Base-by-base conservation (phyloP, 805 yeast genomes). In the Kodamaea sagamina region DNA sequence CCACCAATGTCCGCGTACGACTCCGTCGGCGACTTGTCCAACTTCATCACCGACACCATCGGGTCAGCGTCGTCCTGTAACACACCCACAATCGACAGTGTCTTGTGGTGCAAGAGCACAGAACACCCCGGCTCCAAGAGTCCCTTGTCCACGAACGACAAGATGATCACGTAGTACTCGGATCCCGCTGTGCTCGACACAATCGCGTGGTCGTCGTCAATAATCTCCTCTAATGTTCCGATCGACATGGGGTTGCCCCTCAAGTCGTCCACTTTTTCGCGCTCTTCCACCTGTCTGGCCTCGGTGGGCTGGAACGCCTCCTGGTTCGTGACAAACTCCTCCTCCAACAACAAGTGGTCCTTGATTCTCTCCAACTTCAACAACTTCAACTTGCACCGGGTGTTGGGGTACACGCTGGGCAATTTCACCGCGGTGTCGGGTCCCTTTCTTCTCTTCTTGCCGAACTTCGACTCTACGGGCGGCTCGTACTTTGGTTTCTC, bases 201-300 rank as follows among this genome's bases (percentile, higher is more conserved):
- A 72, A 93, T 93, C 13, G 99, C 99, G 67, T 93, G 99, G 62
- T 93, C 99, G 65, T 93, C 99, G 61, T 93, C 99, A 54, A 93
- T 88, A 48, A 93, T 88, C 71, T 93, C 99, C 63, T 93, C 99
- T 57, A 93, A 75, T 2, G 97, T 89, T 39, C 99, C 99, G 48
- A 93, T 86, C 31, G 96, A 84, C 86, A 93, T 84, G 44, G 99
- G 99, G 34, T 88, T 82, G 5, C 99, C 99, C 65, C 99, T 82
- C 58, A 93, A 78, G 54, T 90, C 97, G 61, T 93, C 98, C 45
- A 93, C 84, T 64, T 90, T 89, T 54, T 89, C 90, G 54, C 97
- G 78, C 67, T 93, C 99, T 64, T 93, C 99, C 18, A 89, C 95
- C 60, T 90, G 96, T 65, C 88, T 88, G 59, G 93, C 96, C 63